Evolutionary conservation across 257 asterid genomes (phyloP), one percentile per base, ranked within the genome.

Genomic region (Gentiana straminea): DNA sequence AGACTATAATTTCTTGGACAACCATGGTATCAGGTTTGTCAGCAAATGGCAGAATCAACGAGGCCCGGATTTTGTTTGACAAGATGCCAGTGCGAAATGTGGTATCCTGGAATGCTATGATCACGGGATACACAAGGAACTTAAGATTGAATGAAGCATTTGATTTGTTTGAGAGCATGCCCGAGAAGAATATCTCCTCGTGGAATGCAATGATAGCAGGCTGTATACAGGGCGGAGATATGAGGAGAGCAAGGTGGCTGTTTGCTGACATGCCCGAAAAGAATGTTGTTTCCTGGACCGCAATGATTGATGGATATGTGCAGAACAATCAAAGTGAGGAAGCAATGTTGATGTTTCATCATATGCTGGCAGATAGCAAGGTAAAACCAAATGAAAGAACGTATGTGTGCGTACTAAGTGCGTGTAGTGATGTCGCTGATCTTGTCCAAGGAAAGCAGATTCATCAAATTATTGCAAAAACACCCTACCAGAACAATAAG

Each of bases 241-340:
- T 39, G 43, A 39, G 49, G 35, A 38, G 48, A 13, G 59, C 59
- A 35, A 39, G 46, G 5, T 13, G 32, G 59, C 8, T 55, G 10
- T 55, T 55, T 15, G 13, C n/a, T 13, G 33, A 36, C 36, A 55
- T 15, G 49, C 49, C 59, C 7, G 10, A 55, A n/a, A 55, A 55
- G 59, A 55, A 55, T 55, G 59, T 55, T n/a, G 11, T 55, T 38
- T 55, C 59, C 9, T 55, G 59, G 59, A 55, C 59, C 13, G 43
- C 59, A 44, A 55, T 55, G 45, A 55, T 55, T 38, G 43, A 55
- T 55, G 59, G 59, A 39, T 36, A 35, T 55, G 49, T 46, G 12
- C 48, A 55, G 10, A 33, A 55, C 59, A 38, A 55, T 6, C 49
- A 55, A 38, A 33, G 35, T 55, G 59, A 55, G 36, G 59, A 55